Percentiles rank a stretch among this genome's conserved stretches.
Conservation (phyloP, 805 yeast species). For the Wickerhamomyces ciferrii region DNA sequence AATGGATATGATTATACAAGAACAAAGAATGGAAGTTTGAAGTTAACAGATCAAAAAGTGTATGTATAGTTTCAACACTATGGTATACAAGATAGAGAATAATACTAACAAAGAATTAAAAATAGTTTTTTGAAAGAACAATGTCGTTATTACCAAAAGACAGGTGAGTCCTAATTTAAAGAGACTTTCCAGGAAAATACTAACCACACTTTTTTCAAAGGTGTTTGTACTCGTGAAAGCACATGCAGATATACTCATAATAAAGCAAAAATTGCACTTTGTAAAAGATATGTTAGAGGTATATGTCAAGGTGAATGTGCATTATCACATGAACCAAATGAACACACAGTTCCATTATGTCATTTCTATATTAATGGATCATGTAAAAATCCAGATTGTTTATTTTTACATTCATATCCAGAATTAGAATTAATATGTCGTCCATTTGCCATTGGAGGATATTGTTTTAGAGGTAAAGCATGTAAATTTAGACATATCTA, state of each 20-base stretch:
- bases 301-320: slow-evolving; percentile 47
- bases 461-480: slow-evolving; percentile 53
- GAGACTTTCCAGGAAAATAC: background rate
- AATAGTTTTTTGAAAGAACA: slow-evolving; percentile 18
- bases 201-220: slow-evolving; percentile 21
- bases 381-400: slow-evolving; percentile 46
- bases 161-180: slow-evolving; percentile 9
- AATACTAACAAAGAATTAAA: too few species aligned
- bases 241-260: slow-evolving; percentile 53
- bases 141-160: slow-evolving; percentile 21
- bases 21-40: slow-evolving; percentile 24
- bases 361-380: slow-evolving; percentile 39
- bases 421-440: slow-evolving; percentile 48
- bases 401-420: slow-evolving; percentile 44
- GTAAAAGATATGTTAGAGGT: slow-evolving; percentile 43
- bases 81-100: background rate
- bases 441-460: slow-evolving; percentile 64
- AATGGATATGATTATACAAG: slow-evolving; percentile 24
- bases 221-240: slow-evolving; percentile 47
- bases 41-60: slow-evolving; percentile 11
- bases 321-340: slow-evolving; percentile 50
- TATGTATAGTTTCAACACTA: background rate
- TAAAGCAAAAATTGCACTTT: slow-evolving; percentile 44
- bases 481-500: slow-evolving; percentile 55
- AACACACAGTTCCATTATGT: slow-evolving; percentile 60